Conservation (phyloP, 306 rosid species). For the Urtica urens region DNA sequence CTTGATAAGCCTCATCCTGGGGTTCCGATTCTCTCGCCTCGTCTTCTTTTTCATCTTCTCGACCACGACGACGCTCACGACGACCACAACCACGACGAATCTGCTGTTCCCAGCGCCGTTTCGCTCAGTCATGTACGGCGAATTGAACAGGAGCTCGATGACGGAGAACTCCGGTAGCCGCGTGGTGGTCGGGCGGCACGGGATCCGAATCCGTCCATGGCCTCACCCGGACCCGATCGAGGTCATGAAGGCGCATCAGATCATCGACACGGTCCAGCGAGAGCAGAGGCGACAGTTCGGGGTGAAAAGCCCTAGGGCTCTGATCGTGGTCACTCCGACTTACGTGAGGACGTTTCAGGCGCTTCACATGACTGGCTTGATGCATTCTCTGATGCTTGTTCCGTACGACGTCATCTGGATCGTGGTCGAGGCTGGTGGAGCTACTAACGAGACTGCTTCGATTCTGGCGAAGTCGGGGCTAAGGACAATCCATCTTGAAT, state of each 20-base stretch:
- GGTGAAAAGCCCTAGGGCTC: conserved; percentile 61
- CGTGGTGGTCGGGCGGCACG: conserved; percentile 92
- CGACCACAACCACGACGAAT: conserved; percentile 37
- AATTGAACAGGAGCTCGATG: conserved; percentile 34
- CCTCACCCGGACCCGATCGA: conserved; percentile 94
- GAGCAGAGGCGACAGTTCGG: conserved; percentile 88
- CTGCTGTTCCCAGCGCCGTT: conserved; percentile 55
- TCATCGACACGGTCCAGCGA: conserved; percentile 73
- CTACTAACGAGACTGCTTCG: conserved; percentile 74
- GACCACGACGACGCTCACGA: conserved; percentile 31
- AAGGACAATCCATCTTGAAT: conserved; percentile 58
- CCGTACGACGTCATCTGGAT: conserved; percentile 86
- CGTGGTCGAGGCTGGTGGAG: conserved; percentile 91
- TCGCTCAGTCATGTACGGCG: conserved; percentile 36
- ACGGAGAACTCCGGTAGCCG: conserved; percentile 38
- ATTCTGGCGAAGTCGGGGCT: conserved; percentile 59
- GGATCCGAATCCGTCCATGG: conserved; percentile 99
- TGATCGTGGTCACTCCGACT: conserved; percentile 77
- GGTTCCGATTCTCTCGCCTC: conserved; percentile 90
- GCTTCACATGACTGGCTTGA: conserved; percentile 79
- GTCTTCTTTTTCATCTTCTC: conserved; percentile 89
- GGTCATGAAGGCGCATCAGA: conserved; percentile 91
- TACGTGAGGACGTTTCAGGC: conserved; percentile 86
- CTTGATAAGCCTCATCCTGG: conserved; percentile 78
- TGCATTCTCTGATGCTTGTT: conserved; percentile 88